phyloP scores from a whole-genome alignment of 495 filamentous ascomycete genomes.

The Xylaria flabelliformis region DNA sequence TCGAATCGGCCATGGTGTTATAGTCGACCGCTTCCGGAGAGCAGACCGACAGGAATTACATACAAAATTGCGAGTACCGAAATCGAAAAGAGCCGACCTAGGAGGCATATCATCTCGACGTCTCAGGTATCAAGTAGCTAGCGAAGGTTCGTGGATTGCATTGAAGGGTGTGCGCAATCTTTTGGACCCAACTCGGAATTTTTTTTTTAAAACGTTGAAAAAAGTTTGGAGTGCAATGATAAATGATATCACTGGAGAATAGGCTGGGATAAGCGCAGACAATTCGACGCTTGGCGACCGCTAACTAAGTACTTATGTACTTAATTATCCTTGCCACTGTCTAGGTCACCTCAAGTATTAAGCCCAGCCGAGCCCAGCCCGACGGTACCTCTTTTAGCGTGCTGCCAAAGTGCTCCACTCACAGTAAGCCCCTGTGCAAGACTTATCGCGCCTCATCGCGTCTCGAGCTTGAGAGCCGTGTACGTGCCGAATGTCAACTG shows the following conservation, averaged over 20 bases:
- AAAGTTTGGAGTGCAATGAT: neutral
- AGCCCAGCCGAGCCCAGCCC: no score
- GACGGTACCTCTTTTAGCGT: neutral
- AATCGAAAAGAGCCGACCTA: conserved; percentile 36
- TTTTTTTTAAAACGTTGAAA: neutral
- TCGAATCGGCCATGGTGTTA: conserved; percentile 37
- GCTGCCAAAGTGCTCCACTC: neutral
- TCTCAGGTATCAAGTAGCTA: neutral
- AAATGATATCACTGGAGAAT: conserved; percentile 14
- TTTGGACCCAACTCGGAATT: neutral
- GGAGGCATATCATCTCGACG: conserved; percentile 44
- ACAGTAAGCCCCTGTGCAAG: neutral
- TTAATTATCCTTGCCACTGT: no score
- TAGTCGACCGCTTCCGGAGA: conserved; percentile 33
- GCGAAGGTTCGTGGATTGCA: neutral
- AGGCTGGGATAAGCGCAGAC: neutral
- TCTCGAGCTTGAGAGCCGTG: conserved; percentile 2
- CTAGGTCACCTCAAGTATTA: no score
- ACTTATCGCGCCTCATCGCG: conserved; percentile 19
- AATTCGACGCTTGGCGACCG: neutral
- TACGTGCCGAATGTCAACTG: neutral
- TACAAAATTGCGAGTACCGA: conserved; percentile 41
- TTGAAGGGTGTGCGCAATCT: neutral
- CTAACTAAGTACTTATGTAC: no score
- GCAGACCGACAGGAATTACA: conserved; percentile 46